Conservation (phyloP, 73 alveolate species). For the Symbiodinium pilosum region DNA sequence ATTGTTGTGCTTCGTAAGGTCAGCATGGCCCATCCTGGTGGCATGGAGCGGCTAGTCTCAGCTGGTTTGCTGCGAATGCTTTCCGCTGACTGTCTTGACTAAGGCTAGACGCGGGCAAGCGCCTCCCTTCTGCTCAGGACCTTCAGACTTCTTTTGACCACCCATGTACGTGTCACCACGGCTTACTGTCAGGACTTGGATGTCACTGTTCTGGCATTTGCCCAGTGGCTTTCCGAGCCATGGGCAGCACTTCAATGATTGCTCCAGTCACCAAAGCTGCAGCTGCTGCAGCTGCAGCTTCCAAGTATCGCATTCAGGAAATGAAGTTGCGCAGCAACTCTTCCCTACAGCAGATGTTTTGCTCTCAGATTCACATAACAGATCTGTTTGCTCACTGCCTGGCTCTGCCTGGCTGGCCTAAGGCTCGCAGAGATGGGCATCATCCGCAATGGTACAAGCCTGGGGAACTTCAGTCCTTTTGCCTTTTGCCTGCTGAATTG, state of each 20-base stretch:
- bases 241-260: background rate
- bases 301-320: slow-evolving; percentile 25
- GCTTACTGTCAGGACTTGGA: slow-evolving; percentile 84
- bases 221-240: slow-evolving; percentile 87
- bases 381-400: background rate
- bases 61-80: too few species aligned
- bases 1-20: background rate
- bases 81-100: too few species aligned
- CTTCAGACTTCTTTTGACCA: too few species aligned
- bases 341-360: slow-evolving; percentile 63
- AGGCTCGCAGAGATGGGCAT: slow-evolving; percentile 95
- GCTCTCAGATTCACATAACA: background rate
- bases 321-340: slow-evolving; percentile 93
- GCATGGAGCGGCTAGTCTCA: background rate
- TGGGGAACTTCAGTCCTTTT: background rate
- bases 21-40: background rate
- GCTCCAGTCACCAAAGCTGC: background rate
- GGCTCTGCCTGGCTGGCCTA: background rate
- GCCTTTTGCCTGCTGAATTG: too few species aligned
- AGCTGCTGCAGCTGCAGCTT: too few species aligned
- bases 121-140: slow-evolving; percentile 84
- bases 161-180: background rate
- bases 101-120: slow-evolving; percentile 60
- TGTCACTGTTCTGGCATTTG: slow-evolving; percentile 93
- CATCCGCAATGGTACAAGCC: slow-evolving; percentile 70